Conservation (phyloP, 495 filamentous ascomycete genomes). For the Hypomontagnella monticulosa region DNA sequence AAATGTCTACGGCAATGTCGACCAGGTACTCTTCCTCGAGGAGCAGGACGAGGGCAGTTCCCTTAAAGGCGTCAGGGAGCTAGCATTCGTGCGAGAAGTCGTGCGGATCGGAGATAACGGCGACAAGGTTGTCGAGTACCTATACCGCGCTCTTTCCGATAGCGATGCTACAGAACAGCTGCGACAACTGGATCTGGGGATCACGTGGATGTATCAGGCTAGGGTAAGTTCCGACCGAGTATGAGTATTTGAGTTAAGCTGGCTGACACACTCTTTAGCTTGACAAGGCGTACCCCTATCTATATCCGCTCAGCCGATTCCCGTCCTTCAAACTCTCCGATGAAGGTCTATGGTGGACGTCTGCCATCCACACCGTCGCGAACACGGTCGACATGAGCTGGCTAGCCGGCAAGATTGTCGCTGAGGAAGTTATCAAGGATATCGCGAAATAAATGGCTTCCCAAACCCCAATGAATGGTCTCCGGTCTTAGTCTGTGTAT, state of each 20-base stretch:
- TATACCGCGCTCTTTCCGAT: conserved; percentile 41
- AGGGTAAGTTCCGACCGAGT: conserved; percentile 25
- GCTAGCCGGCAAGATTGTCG: conserved; percentile 40
- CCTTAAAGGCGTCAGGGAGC: conserved; percentile 28
- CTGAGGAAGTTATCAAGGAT: conserved; percentile 34
- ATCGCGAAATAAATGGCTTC: background rate
- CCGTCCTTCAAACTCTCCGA: conserved; percentile 35
- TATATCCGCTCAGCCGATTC: conserved; percentile 25
- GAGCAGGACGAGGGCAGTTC: conserved; percentile 3
- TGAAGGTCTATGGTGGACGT: conserved; percentile 44
- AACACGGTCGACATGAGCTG: conserved; percentile 42
- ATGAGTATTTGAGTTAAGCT: background rate
- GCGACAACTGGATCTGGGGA: conserved; percentile 9
- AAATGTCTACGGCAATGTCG: conserved; percentile 14
- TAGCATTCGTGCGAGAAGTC: conserved; percentile 35
- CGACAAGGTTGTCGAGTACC: conserved; percentile 18
- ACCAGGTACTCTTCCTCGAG: conserved; percentile 38
- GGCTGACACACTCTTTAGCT: conserved; percentile 23
- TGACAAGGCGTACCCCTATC: conserved; percentile 36
- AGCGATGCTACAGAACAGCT: conserved; percentile 14
- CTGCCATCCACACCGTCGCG: conserved; percentile 31
- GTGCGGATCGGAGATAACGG: conserved; percentile 13
- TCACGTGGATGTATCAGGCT: conserved; percentile 39
- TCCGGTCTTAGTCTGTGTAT: too few relatives aligned
- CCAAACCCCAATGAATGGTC: too few relatives aligned